Evolutionary conservation across 345 rosid species (phyloP), one percentile per base, ranked within the genome.

Genomic region (Heritiera littoralis): DNA sequence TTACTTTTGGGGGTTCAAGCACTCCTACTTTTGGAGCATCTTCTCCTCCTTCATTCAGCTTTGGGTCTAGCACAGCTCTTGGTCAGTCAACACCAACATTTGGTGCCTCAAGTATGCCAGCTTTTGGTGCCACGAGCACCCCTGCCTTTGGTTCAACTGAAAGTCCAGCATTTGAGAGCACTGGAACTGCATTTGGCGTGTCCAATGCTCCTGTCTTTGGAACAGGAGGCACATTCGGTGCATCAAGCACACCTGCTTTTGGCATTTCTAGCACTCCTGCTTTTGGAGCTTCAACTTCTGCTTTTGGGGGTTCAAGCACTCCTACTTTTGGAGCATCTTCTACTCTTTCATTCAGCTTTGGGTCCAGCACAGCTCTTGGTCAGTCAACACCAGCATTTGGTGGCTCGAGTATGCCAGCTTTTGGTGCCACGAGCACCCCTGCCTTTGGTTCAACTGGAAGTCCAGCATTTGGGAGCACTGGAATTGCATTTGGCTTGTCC

Each of bases 321-420:
- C 87, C 91, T 66, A 74, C 89, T 52, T 92, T 90, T 80, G 95
- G 92, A 20, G 79, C 89, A 59, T 81, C 94, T 41, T 88, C 86
- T 74, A 59, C 88, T 15, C 83, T 93, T 69, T 85, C 92, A 9
- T 90, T 90, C 78, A 87, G 85, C 84, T 92, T 91, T 83, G 85
- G 87, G 58, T 87, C 97, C 6, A 73, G 89, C 80, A 23, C 28
- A 23, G 28, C 28, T 23, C 0, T 23, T 23, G 0, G 0, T 23
- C 28, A 23, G 28, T 23, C 28, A 23, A 23, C 28, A 23, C 28
- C 28, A 23, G 28, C 28, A 23, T 23, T 23, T 23, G 28, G n/a
- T n/a, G n/a, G n/a, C n/a, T n/a, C n/a, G n/a, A n/a, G n/a, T n/a
- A n/a, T n/a, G n/a, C n/a, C n/a, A n/a, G n/a, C n/a, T n/a, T n/a